Base-by-base conservation (phyloP, 176 grass and related monocot genomes). In the Juncus effusus region DNA sequence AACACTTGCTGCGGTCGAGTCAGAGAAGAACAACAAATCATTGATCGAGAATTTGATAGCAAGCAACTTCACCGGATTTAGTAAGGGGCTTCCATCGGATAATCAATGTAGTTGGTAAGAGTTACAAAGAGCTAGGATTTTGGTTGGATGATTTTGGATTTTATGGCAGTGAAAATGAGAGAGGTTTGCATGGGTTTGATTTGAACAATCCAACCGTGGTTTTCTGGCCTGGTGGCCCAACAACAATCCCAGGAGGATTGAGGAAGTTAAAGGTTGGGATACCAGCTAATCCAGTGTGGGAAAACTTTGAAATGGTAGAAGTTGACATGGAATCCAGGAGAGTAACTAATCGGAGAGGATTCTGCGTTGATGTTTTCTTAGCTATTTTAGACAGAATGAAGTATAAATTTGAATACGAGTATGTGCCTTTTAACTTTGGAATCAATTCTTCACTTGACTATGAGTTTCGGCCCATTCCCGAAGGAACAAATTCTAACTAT, bases 361-460 rank as follows among this genome's bases (percentile, higher is more conserved):
- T 82, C 51, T 82, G 79, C 73, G 51, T 76, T 3, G 73, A 77
- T 40, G 79, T 82, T 6, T 76, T 82, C 47, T 44, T 36, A 28
- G 73, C 67, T 47, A 67, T 44, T 9, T 0, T 72, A 6, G 57
- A 76, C 19, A 28, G 45, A 12, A 35, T 82, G 51, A 54, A 62
- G 14, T 53, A 74, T 38, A 38, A 58, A 5, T 53, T 81, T 10
- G 1, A 13, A 7, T 74, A 59, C 56, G 73, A 71, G 13, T 82
- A 62, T 37, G 42, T 76, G 36, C 72, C 72, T 4, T 76, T 70
- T 42, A 13, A 8, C 6, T 41, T 70, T 42, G 13, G 9, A 58
- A 3, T 1, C 38, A 58, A 70, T 45, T 7, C 5, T 4, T 45
- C 42, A 5, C 56, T 81, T 14, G 1, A 13, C n/a, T 74, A 59